A percentile compares a stretch with the other conserved stretches of the same genome.
Conservation (phyloP, 495 filamentous ascomycete species). For the Chaetomium fimeti region DNA sequence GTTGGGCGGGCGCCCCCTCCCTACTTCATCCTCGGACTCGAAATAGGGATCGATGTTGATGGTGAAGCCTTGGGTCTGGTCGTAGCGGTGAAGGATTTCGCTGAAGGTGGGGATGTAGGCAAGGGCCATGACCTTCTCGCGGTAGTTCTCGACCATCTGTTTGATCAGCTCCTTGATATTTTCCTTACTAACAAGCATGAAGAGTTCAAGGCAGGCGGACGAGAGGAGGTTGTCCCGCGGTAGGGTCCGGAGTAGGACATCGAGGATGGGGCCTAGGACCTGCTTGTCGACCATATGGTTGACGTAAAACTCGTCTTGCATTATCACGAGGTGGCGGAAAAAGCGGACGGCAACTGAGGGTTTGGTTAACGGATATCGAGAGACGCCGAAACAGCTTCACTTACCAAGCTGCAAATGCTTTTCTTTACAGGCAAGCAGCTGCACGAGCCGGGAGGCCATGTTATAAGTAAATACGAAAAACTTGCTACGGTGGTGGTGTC, state of each 20-base stretch:
- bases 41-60: conserved; percentile 55
- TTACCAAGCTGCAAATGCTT: conserved; percentile 91
- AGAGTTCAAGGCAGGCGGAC: conserved; percentile 94
- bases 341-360: conserved; percentile 81
- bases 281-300: conserved; percentile 79
- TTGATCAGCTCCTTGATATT: conserved; percentile 76
- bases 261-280: conserved; percentile 82
- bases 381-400: conserved; percentile 30
- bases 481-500: conserved; percentile 81
- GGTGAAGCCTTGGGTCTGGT: conserved; percentile 72
- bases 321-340: conserved; percentile 80
- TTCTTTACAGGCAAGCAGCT: conserved; percentile 79
- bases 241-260: conserved; percentile 86
- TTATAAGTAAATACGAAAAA: conserved; percentile 81
- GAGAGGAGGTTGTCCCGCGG: conserved; percentile 94
- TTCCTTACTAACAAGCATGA: conserved; percentile 85
- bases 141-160: conserved; percentile 86
- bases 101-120: conserved; percentile 86
- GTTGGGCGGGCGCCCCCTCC: conserved; percentile 47
- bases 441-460: conserved; percentile 74
- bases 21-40: conserved; percentile 50
- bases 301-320: conserved; percentile 92
- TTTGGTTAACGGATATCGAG: background rate
- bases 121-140: conserved; percentile 74
- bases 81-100: conserved; percentile 71